Evolutionary conservation across 1,284 basidiomycete genomes (phyloP), one percentile per base, ranked within the genome.

Genomic region (Apiotrichum domesticum): DNA sequence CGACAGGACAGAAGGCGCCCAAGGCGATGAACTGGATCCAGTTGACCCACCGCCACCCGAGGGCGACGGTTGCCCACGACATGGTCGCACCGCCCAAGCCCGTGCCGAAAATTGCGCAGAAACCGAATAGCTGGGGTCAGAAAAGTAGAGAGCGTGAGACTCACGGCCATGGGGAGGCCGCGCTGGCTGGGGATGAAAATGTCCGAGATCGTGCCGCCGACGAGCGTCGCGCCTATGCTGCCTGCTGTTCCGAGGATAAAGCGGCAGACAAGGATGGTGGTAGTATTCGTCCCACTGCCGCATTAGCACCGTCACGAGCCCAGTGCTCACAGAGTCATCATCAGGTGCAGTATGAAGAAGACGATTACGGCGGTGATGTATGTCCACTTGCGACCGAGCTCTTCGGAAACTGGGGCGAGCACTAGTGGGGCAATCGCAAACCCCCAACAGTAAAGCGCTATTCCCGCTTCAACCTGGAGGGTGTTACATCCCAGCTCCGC

Each of bases 31-130:
- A 78, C 62, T 86, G 83, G 33, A 88, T 80, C 87, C 87, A 89
- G 71, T 88, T 83, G 13, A 90, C 87, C 87, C 88, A 90, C 44
- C 86, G 79, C 88, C 88, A 90, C 55, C 79, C 78, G 37, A 89
- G 68, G 11, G 75, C 75, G 66, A 83, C 80, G 56, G 85, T 82
- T 66, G 83, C 80, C 83, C 83, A 88, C 3, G 84, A 85, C 5
- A 83, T 80, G 21, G 81, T 76, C 0, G 86, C 75, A 2, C 86
- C 83, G 3, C 86, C 87, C 1, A 87, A 56, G 1, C 85, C 86
- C 0, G 83, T 83, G 1, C 81, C 82, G 21, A 79, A 80, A 29
- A 88, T 72, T 0, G 82, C 83, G 21, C 78, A 75, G 1, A 84
- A 63, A 3, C 83, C 76, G 64, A 86, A 87, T 0, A 84, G 69